Percentiles rank a stretch among this genome's conserved stretches.
Conservation (phyloP, 495 filamentous ascomycete species). For the Copromyces sp. region DNA sequence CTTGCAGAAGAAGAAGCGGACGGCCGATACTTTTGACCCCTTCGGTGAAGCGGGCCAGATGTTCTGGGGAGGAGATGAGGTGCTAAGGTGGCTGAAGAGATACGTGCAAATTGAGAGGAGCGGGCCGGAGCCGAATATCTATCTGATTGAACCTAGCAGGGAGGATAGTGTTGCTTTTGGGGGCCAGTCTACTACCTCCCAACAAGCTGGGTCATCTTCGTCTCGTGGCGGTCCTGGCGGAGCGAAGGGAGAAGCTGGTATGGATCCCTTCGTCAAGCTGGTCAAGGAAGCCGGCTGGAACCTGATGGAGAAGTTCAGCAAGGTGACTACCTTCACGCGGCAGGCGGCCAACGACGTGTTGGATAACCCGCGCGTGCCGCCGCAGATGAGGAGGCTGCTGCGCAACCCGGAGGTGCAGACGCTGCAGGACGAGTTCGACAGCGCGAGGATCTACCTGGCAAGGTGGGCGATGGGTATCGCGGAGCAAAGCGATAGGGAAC, state of each 20-base stretch:
- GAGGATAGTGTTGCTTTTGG: slow-evolving; percentile 82
- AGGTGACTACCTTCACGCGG: slow-evolving; percentile 90
- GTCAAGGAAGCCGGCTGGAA: slow-evolving; percentile 95
- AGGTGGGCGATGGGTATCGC: slow-evolving; percentile 98
- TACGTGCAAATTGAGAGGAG: slow-evolving; percentile 79
- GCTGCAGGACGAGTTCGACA: slow-evolving; percentile 92
- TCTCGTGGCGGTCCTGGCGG: slow-evolving; percentile 29
- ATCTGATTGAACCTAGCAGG: slow-evolving; percentile 75
- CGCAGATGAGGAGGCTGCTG: slow-evolving; percentile 75
- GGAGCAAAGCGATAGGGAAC: slow-evolving; percentile 84
- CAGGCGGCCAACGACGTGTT: slow-evolving; percentile 84
- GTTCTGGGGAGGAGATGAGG: slow-evolving; percentile 97
- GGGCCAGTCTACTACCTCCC: slow-evolving; percentile 38
- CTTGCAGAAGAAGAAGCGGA: slow-evolving; percentile 76
- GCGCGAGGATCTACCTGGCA: slow-evolving; percentile 84
- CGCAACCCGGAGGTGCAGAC: slow-evolving; percentile 92
- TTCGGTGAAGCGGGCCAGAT: slow-evolving; percentile 75
- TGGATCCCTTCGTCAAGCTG: slow-evolving; percentile 92
- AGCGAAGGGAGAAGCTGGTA: slow-evolving; percentile 51
- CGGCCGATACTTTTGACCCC: slow-evolving; percentile 78
- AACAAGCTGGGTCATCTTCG: slow-evolving; percentile 8
- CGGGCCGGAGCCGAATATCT: slow-evolving; percentile 74
- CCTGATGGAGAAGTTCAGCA: slow-evolving; percentile 86
- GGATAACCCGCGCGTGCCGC: slow-evolving; percentile 79
- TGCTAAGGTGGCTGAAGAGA: slow-evolving; percentile 76